phyloP scores from a whole-genome alignment of 2,329 filamentous ascomycete genomes.

The Fusarium citri region DNA sequence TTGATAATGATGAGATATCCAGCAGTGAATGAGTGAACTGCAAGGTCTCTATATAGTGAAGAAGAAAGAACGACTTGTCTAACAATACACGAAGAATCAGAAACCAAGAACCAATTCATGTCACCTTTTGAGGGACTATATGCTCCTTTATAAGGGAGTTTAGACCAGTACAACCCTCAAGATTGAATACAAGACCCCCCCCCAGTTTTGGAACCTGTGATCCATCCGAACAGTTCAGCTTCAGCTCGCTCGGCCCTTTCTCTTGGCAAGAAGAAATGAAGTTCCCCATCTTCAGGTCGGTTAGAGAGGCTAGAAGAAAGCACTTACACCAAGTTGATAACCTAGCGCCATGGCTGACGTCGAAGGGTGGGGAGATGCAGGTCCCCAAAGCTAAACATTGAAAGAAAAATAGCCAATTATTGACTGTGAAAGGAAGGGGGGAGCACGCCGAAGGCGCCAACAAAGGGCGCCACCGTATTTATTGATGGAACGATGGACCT shows the following conservation, averaged over 20 bases:
- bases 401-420: slow-evolving; percentile 31
- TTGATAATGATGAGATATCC: slow-evolving; percentile 4
- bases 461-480: slow-evolving; percentile 14
- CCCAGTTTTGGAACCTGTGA: slow-evolving; percentile 4
- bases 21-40: slow-evolving; percentile 32
- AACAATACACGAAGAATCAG: slow-evolving; percentile 6
- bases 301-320: slow-evolving; percentile 5
- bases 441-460: slow-evolving; percentile 13
- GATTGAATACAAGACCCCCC: slow-evolving; percentile 26
- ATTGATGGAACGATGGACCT: neutral
- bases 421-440: slow-evolving; percentile 9
- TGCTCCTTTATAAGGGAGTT: slow-evolving; percentile 38
- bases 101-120: slow-evolving; percentile 3
- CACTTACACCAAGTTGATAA: slow-evolving; percentile 19
- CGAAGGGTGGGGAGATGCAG: slow-evolving; percentile 23
- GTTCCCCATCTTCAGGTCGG: slow-evolving; percentile 14
- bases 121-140: slow-evolving; percentile 14
- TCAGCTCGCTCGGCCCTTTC: slow-evolving; percentile 12
- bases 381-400: slow-evolving; percentile 21
- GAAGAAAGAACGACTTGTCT: slow-evolving; percentile 4
- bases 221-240: neutral
- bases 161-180: slow-evolving; percentile 24
- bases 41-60: slow-evolving; percentile 33
- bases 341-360: slow-evolving; percentile 10
- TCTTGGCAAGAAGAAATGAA: slow-evolving; percentile 27